Base-by-base conservation (phyloP, 176 grass and related monocot genomes). In the Oryza nivara region DNA sequence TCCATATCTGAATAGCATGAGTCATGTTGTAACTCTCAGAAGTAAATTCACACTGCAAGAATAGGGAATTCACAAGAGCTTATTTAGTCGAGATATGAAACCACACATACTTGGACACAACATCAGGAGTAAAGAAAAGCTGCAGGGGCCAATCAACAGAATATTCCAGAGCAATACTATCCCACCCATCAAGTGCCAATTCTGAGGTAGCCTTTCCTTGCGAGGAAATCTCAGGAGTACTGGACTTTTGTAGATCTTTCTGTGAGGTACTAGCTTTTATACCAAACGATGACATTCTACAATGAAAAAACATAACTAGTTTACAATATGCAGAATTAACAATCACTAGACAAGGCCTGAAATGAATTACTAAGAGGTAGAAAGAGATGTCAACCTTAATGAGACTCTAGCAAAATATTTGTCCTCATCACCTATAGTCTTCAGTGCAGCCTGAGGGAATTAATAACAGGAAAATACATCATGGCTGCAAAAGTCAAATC, bases 101-200 rank as follows among this genome's bases (percentile, higher is more conserved):
- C 12, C 52, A 48, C 32, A 85, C 88, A 83, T 93, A 95, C 96
- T 98, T 98, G 47, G 96, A 98, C 79, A 98, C 75, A 71, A 98
- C 89, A 38, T 98, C 96, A 81, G 94, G 96, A 88, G 93, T 95
- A 70, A 98, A 98, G 89, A 98, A 95, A 65, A 98, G 88, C 60
- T 98, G 96, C 60, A 98, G 85, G 73, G 96, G 96, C 93, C 96
- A 95, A 71, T 94, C 89, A 40, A 98, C 85, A 66, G 91, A 92
- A 88, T 98, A 98, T 86, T 98, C 93, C 56, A 95, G 88, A 68
- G 93, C 88, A 83, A 98, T 94, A 80, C 85, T 91, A 83, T 95
- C 89, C 96, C 96, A 98, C 48, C 91, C 96, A 92, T 98, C 96
- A 85, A 95, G 72, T 85, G 88, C 86, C 26, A 91, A 87, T 73